Evolutionary conservation across 495 filamentous ascomycete species (phyloP).

Genomic region (Lichina pygmaea): DNA sequence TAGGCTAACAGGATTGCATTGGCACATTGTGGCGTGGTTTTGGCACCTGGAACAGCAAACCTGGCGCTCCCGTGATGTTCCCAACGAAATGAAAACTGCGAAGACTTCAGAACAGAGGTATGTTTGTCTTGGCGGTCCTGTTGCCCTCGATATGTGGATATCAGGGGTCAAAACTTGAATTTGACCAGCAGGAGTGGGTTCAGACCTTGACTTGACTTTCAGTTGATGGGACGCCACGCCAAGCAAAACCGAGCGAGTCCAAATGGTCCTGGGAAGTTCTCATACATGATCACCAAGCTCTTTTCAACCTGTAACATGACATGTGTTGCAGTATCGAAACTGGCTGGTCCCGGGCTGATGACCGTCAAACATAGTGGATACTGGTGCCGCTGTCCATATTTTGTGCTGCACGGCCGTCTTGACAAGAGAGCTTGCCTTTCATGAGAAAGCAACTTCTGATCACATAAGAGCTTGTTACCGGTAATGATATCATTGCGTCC

Average conservation of each 20-base stretch:
- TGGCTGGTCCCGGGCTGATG: constrained; percentile 84
- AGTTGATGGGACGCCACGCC: constrained; percentile 94
- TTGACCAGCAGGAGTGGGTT: neutral
- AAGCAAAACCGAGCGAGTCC: constrained; percentile 73
- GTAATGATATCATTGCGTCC: too few relatives aligned
- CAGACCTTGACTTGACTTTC: constrained; percentile 86
- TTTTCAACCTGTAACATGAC: constrained; percentile 45
- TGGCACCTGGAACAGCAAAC: constrained; percentile 38
- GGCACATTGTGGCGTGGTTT: constrained; percentile 74
- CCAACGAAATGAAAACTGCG: constrained; percentile 78
- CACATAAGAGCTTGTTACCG: too few relatives aligned
- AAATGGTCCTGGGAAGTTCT: constrained; percentile 74
- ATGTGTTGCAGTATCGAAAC: constrained; percentile 79
- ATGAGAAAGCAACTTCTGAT: too few relatives aligned
- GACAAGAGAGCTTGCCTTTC: too few relatives aligned
- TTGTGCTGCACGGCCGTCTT: too few relatives aligned
- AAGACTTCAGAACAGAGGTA: constrained; percentile 52
- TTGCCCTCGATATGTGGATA: neutral
- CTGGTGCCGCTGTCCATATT: neutral
- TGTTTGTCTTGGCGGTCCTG: constrained; percentile 92
- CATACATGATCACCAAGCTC: constrained; percentile 81
- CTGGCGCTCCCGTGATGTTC: constrained; percentile 52
- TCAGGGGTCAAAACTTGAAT: too few relatives aligned
- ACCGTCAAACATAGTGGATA: constrained; percentile 54
- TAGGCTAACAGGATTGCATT: constrained; percentile 82